These are phyloP conservation scores for Stropharia rugosoannulata DNA, from an alignment of 768 basidiomycete genomes.

Conservation along the genomic window DNA sequence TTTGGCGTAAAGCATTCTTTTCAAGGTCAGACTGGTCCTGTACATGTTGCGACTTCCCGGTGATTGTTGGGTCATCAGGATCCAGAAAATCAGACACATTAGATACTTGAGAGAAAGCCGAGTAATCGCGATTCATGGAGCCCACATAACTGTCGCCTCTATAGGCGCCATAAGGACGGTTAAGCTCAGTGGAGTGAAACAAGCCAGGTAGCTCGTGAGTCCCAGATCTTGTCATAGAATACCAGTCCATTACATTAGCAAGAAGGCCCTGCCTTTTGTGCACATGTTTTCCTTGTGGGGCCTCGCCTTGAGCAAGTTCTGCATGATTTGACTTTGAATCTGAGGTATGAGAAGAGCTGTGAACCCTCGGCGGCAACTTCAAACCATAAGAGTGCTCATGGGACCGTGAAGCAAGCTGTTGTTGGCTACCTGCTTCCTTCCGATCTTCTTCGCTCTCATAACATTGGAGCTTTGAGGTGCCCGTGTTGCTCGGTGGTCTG, in stretches of 20 bases:
- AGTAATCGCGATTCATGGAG: conserved; percentile 37
- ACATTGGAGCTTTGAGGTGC: neutral
- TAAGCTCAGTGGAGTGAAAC: neutral
- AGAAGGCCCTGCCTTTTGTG: conserved; percentile 45
- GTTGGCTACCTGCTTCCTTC: conserved; percentile 42
- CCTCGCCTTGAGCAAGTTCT: neutral
- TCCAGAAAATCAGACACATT: conserved; percentile 56
- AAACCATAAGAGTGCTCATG: conserved; percentile 66
- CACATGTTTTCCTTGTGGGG: conserved; percentile 19
- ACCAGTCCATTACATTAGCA: conserved; percentile 52
- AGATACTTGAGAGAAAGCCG: conserved; percentile 42
- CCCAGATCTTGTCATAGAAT: conserved; percentile 36
- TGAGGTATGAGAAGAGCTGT: conserved; percentile 22
- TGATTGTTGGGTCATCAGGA: conserved; percentile 71
- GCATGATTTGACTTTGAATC: neutral
- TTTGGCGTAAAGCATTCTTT: conserved; percentile 55
- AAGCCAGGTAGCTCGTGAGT: conserved; percentile 18
- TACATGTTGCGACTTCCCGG: conserved; percentile 49
- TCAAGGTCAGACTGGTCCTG: conserved; percentile 65
- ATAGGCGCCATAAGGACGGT: neutral
- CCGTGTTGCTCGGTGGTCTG: neutral
- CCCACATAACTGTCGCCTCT: neutral
- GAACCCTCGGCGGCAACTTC: conserved; percentile 45
- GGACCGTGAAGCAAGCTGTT: conserved; percentile 31
- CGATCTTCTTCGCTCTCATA: conserved; percentile 13